Percentiles rank a stretch among this genome's conserved stretches.
These are phyloP conservation scores for Blastobotrys americana DNA, from an alignment of 805 yeast species.

Conservation along the genomic window DNA sequence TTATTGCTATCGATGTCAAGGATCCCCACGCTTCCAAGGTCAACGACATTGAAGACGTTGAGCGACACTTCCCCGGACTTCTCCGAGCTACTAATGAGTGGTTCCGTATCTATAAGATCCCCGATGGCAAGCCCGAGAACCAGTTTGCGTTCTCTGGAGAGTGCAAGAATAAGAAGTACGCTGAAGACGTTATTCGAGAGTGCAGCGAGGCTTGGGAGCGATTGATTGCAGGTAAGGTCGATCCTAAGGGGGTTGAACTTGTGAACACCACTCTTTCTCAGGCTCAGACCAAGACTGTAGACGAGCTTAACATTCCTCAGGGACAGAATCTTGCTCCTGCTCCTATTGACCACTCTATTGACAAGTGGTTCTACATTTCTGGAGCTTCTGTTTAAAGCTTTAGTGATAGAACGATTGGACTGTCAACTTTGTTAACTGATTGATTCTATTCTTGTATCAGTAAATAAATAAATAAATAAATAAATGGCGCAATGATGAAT, in stretches of 20 bases:
- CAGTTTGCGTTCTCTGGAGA: constrained; percentile 95
- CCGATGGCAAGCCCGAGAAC: constrained; percentile 96
- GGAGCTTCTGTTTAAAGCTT: constrained; percentile 30
- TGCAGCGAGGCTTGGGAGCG: constrained; percentile 79
- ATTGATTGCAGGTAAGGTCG: constrained; percentile 58
- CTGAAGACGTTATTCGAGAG: constrained; percentile 75
- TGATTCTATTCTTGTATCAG: not conserved
- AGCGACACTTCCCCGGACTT: constrained; percentile 82
- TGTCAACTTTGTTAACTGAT: too few relatives aligned
- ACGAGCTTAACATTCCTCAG: constrained; percentile 50
- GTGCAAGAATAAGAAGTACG: constrained; percentile 79
- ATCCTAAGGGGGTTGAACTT: constrained; percentile 61
- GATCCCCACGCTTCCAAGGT: constrained; percentile 87
- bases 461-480: not conserved
- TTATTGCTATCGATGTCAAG: constrained; percentile 76
- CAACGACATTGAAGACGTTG: constrained; percentile 87
- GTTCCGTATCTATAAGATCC: constrained; percentile 97
- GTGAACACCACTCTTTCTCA: constrained; percentile 62
- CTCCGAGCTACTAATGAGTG: constrained; percentile 92
- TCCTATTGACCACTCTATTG: constrained; percentile 92
- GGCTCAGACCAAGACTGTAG: constrained; percentile 22
- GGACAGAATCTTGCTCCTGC: constrained; percentile 74
- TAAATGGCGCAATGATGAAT: constrained; percentile 16
- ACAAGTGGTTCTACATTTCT: constrained; percentile 96
- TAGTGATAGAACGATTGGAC: too few relatives aligned